Evolutionary conservation across 2,329 filamentous ascomycete species (phyloP), one percentile per base, ranked within the genome.

Genomic region (Helicocarpus griseus): DNA sequence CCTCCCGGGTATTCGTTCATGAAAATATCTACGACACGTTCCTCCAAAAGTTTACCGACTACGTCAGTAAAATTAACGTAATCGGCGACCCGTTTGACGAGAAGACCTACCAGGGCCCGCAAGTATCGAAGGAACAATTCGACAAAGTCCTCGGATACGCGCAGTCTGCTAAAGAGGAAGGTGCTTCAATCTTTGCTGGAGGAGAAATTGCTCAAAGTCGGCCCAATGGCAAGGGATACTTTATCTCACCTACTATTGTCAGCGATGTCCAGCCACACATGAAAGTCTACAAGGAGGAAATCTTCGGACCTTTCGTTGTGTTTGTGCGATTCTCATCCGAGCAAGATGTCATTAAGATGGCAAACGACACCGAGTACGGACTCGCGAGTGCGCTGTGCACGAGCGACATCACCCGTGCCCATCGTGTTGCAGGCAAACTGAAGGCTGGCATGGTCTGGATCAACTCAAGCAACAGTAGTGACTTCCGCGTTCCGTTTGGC

Each of bases 191-290:
- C n/a, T n/a, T n/a, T 63, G 82, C 82, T 51, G 83, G 70, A 40
- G 66, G 90, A 57, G 80, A 82, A 62, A 77, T 74, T 48, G 82
- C 82, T 59, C 82, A 82, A 63, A 83, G 84, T 67, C 82, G 82
- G 59, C 84, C 83, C 69, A 87, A 87, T 55, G 70, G 77, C 62
- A 85, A 89, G 78, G 86, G 86, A 56, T 93, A 86, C 80, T 93
- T 89, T 76, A 90, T 93, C 72, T 77, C 90, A 78, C 87, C 87
- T 41, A 93, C 69, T 64, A 88, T 95, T 75, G 89, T 79, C 78
- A 83, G 80, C 70, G 83, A 89, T 65, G 88, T 93, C 59, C 80
- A 75, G 47, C 75, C 82, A 33, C 70, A 80, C 62, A 85, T 87
- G 68, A 81, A 81, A 64, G 85, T 93, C 58, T 84, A 87, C 74